These are phyloP conservation scores for Cryptosporidium sp. DNA, from an alignment of 169 alveolate species.

Conservation along the genomic window DNA sequence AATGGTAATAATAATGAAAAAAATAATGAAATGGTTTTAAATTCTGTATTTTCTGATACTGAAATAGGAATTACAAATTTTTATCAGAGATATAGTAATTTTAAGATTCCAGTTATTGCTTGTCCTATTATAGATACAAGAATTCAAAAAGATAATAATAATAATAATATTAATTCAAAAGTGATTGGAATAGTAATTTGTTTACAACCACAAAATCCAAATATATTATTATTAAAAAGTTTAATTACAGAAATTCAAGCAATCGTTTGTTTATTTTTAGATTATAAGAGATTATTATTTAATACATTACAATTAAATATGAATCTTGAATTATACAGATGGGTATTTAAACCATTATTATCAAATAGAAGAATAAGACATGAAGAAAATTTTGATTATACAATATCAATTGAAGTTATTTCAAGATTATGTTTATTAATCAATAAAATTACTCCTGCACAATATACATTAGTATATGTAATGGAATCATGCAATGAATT, in stretches of 20 bases:
- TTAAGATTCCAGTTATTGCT: constrained; percentile 47
- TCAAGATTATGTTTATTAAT: constrained; percentile 34
- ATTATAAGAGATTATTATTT: constrained; percentile 18
- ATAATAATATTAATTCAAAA: background rate
- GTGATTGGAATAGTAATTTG: constrained; percentile 44
- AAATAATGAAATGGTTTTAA: background rate
- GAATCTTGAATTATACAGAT: constrained; percentile 31
- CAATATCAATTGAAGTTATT: constrained; percentile 19
- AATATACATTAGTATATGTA: constrained; percentile 23
- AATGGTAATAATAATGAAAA: no score
- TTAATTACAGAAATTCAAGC: constrained; percentile 39
- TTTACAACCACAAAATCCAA: constrained; percentile 75
- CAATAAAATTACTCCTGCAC: constrained; percentile 39
- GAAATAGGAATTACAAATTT: constrained; percentile 9
- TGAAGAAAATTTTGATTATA: constrained; percentile 19
- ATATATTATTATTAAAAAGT: constrained; percentile 38
- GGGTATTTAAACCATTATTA: constrained; percentile 69
- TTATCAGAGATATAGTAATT: constrained; percentile 69
- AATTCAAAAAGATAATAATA: background rate
- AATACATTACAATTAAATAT: background rate
- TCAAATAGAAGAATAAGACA: background rate
- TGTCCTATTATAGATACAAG: constrained; percentile 56
- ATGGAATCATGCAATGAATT: constrained; percentile 11
- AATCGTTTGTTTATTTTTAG: constrained; percentile 33
- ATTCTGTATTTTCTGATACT: constrained; percentile 39